Evolutionary conservation across 345 rosid genomes (phyloP).

Genomic region (Abelmoschus esculentus): DNA sequence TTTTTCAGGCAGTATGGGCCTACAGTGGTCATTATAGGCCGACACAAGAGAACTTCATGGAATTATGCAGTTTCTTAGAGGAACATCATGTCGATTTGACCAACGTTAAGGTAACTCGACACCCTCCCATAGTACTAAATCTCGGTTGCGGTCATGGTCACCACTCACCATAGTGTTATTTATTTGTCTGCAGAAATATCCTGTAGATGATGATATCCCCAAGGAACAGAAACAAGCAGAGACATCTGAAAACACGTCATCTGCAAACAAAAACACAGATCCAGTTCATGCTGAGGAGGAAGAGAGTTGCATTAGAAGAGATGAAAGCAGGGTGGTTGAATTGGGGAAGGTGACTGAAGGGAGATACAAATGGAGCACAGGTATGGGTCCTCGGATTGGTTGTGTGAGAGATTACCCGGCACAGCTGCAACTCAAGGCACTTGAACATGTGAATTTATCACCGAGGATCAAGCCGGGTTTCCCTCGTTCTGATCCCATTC

Average conservation of each 20-base stretch:
- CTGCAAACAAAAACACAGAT: background rate
- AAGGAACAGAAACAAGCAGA: background rate
- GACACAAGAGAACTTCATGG: conserved; percentile 37
- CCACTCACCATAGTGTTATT: no score
- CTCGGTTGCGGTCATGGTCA: no score
- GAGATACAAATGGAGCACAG: conserved; percentile 32
- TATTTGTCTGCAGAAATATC: conserved; percentile 17
- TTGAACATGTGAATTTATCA: conserved; percentile 36
- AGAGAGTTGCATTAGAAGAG: background rate
- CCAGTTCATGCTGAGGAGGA: background rate
- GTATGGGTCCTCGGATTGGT: conserved; percentile 37
- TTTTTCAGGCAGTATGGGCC: conserved; percentile 38
- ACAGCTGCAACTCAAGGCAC: conserved; percentile 28
- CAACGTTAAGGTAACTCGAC: conserved; percentile 29
- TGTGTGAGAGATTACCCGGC: conserved; percentile 37
- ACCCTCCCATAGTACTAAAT: no score
- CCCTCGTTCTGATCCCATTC: conserved; percentile 25
- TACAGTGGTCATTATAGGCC: conserved; percentile 55
- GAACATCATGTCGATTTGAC: conserved; percentile 34
- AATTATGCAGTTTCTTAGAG: conserved; percentile 30
- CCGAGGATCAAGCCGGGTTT: conserved; percentile 11
- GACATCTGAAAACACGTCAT: background rate
- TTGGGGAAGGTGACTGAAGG: no score
- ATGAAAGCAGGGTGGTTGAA: background rate
- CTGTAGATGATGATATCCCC: conserved; percentile 33